These are phyloP conservation scores for Ophiostoma quercus DNA, from an alignment of 2,329 filamentous ascomycete species.

Conservation along the genomic window DNA sequence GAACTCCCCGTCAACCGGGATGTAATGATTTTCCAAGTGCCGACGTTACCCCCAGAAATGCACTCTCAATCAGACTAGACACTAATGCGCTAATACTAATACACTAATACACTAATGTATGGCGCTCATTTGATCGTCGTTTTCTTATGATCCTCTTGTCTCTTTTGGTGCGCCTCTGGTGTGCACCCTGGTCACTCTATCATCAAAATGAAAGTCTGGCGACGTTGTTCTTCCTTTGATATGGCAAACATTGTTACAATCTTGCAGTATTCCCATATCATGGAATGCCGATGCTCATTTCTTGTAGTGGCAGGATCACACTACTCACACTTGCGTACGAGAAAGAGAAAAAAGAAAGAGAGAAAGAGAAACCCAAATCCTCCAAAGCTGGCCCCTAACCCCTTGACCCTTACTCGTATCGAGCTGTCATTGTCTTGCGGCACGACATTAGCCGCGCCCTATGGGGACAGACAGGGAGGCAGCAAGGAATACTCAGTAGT, in stretches of 20 bases:
- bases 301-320: too few species aligned
- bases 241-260: neutral
- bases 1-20: neutral
- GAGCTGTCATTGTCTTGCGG: conserved; percentile 13
- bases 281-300: neutral
- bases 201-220: neutral
- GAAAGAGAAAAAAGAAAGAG: too few species aligned
- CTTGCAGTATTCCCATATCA: neutral
- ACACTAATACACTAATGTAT: conserved; percentile 15
- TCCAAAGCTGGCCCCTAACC: neutral
- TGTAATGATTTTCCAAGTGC: conserved; percentile 17
- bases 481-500: neutral
- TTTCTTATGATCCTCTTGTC: conserved; percentile 6
- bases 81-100: conserved; percentile 10
- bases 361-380: neutral
- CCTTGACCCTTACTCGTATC: neutral
- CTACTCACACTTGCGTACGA: too few species aligned
- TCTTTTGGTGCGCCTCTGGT: neutral
- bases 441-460: conserved; percentile 12
- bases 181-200: conserved; percentile 5
- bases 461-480: conserved; percentile 7
- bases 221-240: neutral
- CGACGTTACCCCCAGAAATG: neutral
- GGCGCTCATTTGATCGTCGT: conserved; percentile 15
- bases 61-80: conserved; percentile 2